Evolutionary conservation across 2,329 filamentous ascomycete genomes (phyloP).

Genomic region (Fusarium sarcochroum): DNA sequence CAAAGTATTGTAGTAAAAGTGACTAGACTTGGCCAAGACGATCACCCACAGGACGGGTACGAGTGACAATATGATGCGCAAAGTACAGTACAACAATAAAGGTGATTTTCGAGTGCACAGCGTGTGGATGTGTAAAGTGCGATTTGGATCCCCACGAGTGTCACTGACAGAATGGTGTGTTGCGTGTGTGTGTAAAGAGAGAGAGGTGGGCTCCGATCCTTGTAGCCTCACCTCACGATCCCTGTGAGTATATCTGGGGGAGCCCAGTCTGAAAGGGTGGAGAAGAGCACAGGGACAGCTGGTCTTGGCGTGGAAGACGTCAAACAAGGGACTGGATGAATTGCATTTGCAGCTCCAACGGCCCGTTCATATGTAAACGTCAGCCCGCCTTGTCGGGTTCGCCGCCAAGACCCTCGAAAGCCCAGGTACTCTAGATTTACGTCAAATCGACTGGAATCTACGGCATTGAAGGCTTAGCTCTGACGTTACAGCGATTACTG

Average conservation of each 20-base stretch:
- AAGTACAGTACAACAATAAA: no score
- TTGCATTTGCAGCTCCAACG: constrained; percentile 9
- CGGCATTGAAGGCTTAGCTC: no score
- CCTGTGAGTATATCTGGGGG: not conserved
- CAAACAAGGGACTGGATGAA: not conserved
- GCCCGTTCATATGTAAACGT: not conserved
- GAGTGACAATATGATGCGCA: not conserved
- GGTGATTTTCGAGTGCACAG: no score
- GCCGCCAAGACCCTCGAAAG: not conserved
- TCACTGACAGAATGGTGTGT: not conserved
- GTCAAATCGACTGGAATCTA: no score
- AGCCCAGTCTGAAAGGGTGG: not conserved
- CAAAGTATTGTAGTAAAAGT: not conserved
- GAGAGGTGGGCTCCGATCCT: constrained; percentile 1
- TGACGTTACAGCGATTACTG: not conserved
- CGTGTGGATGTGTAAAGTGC: not conserved
- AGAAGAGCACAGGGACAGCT: not conserved
- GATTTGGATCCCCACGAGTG: not conserved
- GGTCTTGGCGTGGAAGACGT: constrained; percentile 3
- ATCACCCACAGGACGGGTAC: not conserved
- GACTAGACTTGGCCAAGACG: not conserved
- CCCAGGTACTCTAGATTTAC: not conserved
- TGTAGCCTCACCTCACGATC: constrained; percentile 6
- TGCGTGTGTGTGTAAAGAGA: no score
- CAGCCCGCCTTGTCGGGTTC: constrained; percentile 11